Conservation (phyloP, 2,329 filamentous ascomycete species). For the Aspergillus chevalieri region DNA sequence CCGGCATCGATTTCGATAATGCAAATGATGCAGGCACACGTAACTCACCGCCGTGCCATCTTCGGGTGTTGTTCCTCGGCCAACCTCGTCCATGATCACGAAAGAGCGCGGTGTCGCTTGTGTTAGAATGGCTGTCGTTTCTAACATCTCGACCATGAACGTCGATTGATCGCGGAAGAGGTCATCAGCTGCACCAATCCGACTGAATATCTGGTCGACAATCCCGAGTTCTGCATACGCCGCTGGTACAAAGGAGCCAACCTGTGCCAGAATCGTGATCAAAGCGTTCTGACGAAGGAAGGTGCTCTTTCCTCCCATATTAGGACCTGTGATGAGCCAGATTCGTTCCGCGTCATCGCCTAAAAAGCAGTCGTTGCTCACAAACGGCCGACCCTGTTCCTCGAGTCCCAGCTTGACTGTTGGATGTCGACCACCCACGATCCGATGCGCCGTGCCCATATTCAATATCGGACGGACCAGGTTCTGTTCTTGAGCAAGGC, state of each 20-base stretch:
- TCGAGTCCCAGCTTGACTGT: constrained; percentile 81
- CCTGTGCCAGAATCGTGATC: constrained; percentile 87
- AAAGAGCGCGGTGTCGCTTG: constrained; percentile 78
- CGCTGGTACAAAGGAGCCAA: constrained; percentile 87
- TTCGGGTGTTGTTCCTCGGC: constrained; percentile 85
- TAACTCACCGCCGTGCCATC: constrained; percentile 88
- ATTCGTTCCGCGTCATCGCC: constrained; percentile 68
- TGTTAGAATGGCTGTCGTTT: constrained; percentile 84
- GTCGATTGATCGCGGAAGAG: constrained; percentile 93
- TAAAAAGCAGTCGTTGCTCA: constrained; percentile 78
- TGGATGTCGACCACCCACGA: constrained; percentile 82
- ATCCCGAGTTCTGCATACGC: constrained; percentile 78
- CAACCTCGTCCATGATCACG: constrained; percentile 98
- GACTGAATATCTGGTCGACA: constrained; percentile 93
- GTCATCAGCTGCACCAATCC: constrained; percentile 89
- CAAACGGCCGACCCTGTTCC: constrained; percentile 73
- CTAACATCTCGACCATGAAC: constrained; percentile 99
- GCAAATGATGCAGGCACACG: constrained; percentile 78
- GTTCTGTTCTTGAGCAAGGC: constrained; percentile 66
- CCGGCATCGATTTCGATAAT: constrained; percentile 68
- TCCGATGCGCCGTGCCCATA: constrained; percentile 59
- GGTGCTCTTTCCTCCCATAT: constrained; percentile 97
- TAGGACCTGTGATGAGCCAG: constrained; percentile 71
- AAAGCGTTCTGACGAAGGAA: constrained; percentile 93
- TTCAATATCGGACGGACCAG: constrained; percentile 70